A percentile compares a stretch with the other conserved stretches of the same genome.
Conservation (phyloP, 176 grass and related monocot genomes). For the Tillandsia leiboldiana region DNA sequence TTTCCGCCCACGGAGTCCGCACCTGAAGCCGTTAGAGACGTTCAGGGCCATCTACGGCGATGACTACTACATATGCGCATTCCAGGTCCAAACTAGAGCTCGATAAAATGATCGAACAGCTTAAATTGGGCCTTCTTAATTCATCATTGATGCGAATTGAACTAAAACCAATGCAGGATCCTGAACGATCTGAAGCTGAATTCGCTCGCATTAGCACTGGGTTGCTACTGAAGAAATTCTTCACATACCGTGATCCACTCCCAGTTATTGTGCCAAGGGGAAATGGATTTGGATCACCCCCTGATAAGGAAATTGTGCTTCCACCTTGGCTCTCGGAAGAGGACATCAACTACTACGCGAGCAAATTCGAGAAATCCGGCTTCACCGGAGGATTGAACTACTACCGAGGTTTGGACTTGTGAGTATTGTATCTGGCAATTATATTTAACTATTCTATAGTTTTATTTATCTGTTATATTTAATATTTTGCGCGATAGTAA, state of each 20-base stretch:
- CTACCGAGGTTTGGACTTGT: slow-evolving; percentile 38
- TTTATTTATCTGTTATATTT: not conserved
- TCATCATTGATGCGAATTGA: too few relatives aligned
- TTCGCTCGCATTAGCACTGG: slow-evolving; percentile 20
- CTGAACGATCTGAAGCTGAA: slow-evolving; percentile 26
- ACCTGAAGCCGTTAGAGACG: slow-evolving; percentile 20
- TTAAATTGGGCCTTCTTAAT: too few relatives aligned
- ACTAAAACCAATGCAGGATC: slow-evolving; percentile 18
- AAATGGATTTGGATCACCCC: slow-evolving; percentile 17
- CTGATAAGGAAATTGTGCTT: slow-evolving; percentile 22
- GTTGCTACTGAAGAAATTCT: slow-evolving; percentile 34
- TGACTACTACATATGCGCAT: slow-evolving; percentile 38
- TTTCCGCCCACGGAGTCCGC: slow-evolving; percentile 23
- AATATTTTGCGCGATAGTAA: not conserved
- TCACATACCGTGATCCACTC: slow-evolving; percentile 34
- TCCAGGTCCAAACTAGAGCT: slow-evolving; percentile 15
- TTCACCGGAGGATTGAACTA: slow-evolving; percentile 47
- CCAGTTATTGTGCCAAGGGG: slow-evolving; percentile 26
- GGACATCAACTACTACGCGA: slow-evolving; percentile 25
- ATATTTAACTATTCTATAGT: not conserved
- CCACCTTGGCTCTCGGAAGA: slow-evolving; percentile 44
- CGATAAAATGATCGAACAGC: not conserved
- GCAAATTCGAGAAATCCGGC: slow-evolving; percentile 28
- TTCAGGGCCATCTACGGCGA: slow-evolving; percentile 29
- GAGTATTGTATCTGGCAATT: not conserved